Conservation (phyloP, 345 rosid species). For the Brassica rapa region DNA sequence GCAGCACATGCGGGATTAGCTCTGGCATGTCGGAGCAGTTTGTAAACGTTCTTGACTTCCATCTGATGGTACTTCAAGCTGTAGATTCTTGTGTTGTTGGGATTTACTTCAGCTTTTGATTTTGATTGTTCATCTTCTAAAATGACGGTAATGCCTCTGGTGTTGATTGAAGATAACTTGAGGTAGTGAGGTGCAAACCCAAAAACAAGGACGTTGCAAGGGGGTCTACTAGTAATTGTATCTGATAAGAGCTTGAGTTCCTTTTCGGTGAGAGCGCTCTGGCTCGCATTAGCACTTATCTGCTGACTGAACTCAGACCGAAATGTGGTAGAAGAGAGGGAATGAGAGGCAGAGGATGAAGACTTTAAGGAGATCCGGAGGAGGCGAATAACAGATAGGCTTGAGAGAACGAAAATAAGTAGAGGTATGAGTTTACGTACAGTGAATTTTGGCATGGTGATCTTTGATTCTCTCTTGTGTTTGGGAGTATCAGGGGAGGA, state of each 20-base stretch:
- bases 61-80: slow-evolving; percentile 48
- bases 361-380: slow-evolving; percentile 54
- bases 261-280: slow-evolving; percentile 50
- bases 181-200: slow-evolving; percentile 63
- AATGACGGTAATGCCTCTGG: slow-evolving; percentile 62
- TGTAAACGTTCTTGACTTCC: slow-evolving; percentile 65
- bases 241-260: slow-evolving; percentile 62
- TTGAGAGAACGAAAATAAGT: slow-evolving; percentile 60
- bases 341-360: slow-evolving; percentile 44
- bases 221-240: slow-evolving; percentile 50
- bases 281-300: not conserved
- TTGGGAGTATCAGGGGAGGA: slow-evolving; percentile 48
- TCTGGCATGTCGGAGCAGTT: slow-evolving; percentile 72
- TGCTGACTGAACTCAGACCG: slow-evolving; percentile 20
- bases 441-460: slow-evolving; percentile 52
- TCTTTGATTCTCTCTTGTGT: slow-evolving; percentile 30
- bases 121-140: slow-evolving; percentile 64
- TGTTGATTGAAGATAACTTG: slow-evolving; percentile 59
- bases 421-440: slow-evolving; percentile 63
- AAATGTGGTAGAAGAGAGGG: slow-evolving; percentile 39
- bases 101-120: slow-evolving; percentile 40
- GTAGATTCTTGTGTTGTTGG: slow-evolving; percentile 54
- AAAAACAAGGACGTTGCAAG: slow-evolving; percentile 84
- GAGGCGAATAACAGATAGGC: slow-evolving; percentile 64
- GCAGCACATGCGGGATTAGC: slow-evolving; percentile 52